These are phyloP conservation scores for Aspergillus pseudoviridinutans DNA, from an alignment of 2,329 filamentous ascomycete genomes.

Conservation along the genomic window DNA sequence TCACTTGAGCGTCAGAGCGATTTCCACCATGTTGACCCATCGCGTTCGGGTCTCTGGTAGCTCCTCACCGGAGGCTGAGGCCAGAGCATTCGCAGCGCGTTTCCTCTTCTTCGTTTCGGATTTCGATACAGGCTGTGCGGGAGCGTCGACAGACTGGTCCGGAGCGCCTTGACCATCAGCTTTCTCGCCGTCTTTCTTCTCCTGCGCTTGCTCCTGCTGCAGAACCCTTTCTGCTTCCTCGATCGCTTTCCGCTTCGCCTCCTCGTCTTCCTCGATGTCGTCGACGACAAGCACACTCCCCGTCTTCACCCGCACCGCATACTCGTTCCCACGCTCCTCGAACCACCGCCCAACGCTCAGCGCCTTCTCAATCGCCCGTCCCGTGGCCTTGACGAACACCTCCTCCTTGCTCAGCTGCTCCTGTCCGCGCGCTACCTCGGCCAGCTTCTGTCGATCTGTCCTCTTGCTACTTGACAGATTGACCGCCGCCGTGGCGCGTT, in stretches of 20 bases:
- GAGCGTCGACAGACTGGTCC: not conserved
- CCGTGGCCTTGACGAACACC: conserved; percentile 57
- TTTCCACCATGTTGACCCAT: conserved; percentile 46
- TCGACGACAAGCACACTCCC: conserved; percentile 57
- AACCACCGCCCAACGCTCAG: conserved; percentile 56
- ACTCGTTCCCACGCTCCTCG: conserved; percentile 48
- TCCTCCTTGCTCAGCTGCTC: conserved; percentile 43
- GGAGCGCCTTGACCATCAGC: conserved; percentile 11
- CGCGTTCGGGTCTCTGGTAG: conserved; percentile 43
- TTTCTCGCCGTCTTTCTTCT: conserved; percentile 11
- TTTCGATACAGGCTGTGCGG: conserved; percentile 11
- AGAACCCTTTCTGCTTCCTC: conserved; percentile 22
- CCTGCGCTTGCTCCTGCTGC: conserved; percentile 12
- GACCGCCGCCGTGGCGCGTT: conserved; percentile 47
- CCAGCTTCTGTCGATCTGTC: conserved; percentile 29
- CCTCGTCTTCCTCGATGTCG: conserved; percentile 50
- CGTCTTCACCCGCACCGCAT: conserved; percentile 50
- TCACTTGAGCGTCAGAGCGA: conserved; percentile 42
- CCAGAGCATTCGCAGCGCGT: conserved; percentile 14
- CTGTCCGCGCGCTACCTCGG: conserved; percentile 28
- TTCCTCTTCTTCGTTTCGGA: conserved; percentile 28
- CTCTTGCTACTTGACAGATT: conserved; percentile 30
- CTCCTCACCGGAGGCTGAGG: conserved; percentile 32
- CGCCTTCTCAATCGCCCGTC: conserved; percentile 56
- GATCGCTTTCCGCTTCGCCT: conserved; percentile 22